Evolutionary conservation across 176 grass and related monocot species (phyloP).

Genomic region (Musa itinerans): DNA sequence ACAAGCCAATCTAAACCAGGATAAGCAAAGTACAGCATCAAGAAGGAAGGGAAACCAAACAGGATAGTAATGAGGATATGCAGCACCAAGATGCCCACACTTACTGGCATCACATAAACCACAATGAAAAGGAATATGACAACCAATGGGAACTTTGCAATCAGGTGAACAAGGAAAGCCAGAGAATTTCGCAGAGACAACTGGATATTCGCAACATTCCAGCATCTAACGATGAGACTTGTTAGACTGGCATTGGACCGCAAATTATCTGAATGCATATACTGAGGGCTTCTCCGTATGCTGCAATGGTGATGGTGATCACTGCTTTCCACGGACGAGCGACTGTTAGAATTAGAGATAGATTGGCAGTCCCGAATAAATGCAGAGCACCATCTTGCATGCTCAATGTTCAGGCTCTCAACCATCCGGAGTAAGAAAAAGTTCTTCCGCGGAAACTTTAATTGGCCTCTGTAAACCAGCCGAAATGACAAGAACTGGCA

Average conservation of each 20-base stretch:
- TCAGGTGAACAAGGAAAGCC: slow-evolving; percentile 2
- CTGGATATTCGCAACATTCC: background rate
- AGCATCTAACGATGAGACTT: background rate
- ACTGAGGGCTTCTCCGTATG: background rate
- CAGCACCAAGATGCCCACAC: slow-evolving; percentile 8
- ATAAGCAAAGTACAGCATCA: slow-evolving; percentile 18
- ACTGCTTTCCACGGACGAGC: background rate
- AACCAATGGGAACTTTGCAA: slow-evolving; percentile 13
- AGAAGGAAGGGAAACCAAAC: slow-evolving; percentile 13
- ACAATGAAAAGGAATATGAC: slow-evolving; percentile 12
- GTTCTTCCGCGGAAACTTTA: slow-evolving; percentile 17
- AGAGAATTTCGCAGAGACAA: slow-evolving; percentile 5
- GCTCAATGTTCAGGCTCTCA: slow-evolving; percentile 3
- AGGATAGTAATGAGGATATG: slow-evolving; percentile 14
- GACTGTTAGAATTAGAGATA: background rate
- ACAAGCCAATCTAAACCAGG: slow-evolving; percentile 18
- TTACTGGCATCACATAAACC: slow-evolving; percentile 9
- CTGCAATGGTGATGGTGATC: background rate
- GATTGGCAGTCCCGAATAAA: background rate
- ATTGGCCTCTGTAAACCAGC: slow-evolving; percentile 12
- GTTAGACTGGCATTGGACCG: background rate
- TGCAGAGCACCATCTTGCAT: background rate
- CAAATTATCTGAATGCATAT: background rate
- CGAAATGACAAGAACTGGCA: slow-evolving; percentile 15
- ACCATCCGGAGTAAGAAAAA: slow-evolving; percentile 17